Conservation (phyloP, 345 rosid genomes). For the Syzygium grande region DNA sequence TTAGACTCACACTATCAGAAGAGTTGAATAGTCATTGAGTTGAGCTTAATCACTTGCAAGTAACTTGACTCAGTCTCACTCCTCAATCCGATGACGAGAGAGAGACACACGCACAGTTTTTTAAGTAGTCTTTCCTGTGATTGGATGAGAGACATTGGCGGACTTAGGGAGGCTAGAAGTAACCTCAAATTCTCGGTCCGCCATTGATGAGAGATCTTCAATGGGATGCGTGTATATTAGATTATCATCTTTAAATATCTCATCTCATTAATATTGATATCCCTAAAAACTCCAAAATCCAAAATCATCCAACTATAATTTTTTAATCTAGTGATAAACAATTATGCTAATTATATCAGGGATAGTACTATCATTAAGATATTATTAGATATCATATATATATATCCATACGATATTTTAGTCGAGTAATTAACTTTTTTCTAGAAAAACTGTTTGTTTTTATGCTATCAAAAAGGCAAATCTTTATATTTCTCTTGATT, state of each 20-base stretch:
- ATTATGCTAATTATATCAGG: background rate
- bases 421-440: background rate
- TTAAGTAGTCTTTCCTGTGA: background rate
- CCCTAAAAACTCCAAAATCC: background rate
- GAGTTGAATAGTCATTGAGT: background rate
- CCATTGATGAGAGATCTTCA: background rate
- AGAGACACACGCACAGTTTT: background rate
- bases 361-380: background rate
- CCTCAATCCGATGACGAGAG: background rate
- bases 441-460: background rate
- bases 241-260: background rate
- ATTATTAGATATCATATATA: background rate
- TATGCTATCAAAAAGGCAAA: background rate
- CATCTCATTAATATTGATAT: background rate
- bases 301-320: background rate
- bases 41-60: background rate
- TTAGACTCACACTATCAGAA: background rate
- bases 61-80: background rate
- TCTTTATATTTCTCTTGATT: background rate
- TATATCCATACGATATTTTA: background rate
- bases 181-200: background rate
- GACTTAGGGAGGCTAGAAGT: background rate
- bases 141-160: background rate
- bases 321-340: background rate
- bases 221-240: background rate